Conservation (phyloP, 345 rosid species). For the Leavenworthia alabamica region DNA sequence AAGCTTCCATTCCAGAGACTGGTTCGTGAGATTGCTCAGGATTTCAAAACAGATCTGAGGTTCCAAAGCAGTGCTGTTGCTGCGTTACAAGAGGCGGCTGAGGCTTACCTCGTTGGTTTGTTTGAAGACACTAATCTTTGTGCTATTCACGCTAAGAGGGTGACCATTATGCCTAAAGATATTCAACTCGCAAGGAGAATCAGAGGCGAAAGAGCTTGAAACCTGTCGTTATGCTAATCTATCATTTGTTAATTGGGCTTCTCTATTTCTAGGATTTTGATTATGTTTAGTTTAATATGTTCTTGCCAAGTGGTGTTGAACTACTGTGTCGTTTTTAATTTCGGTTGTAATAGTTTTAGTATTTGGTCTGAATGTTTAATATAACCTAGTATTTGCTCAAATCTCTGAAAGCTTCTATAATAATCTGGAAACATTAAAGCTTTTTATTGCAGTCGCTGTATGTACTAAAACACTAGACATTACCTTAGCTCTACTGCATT, state of each 20-base stretch:
- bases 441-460: neutral
- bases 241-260: neutral
- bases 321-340: neutral
- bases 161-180: conserved; percentile 52
- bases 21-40: conserved; percentile 56
- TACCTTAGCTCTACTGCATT: neutral
- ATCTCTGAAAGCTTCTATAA: neutral
- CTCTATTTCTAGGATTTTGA: neutral
- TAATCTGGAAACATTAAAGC: neutral
- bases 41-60: conserved; percentile 53
- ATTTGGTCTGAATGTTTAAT: neutral
- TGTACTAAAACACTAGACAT: neutral
- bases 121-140: conserved; percentile 49
- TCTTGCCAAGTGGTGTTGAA: neutral
- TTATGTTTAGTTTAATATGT: neutral
- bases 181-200: conserved; percentile 52
- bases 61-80: conserved; percentile 59
- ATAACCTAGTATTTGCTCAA: neutral
- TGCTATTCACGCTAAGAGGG: conserved; percentile 52
- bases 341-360: neutral
- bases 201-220: conserved; percentile 48
- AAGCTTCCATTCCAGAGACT: conserved; percentile 52
- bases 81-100: conserved; percentile 47
- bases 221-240: neutral
- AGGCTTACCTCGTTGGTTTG: conserved; percentile 48